Conservation (phyloP, 306 rosid genomes). For the Inga leiocalycina region DNA sequence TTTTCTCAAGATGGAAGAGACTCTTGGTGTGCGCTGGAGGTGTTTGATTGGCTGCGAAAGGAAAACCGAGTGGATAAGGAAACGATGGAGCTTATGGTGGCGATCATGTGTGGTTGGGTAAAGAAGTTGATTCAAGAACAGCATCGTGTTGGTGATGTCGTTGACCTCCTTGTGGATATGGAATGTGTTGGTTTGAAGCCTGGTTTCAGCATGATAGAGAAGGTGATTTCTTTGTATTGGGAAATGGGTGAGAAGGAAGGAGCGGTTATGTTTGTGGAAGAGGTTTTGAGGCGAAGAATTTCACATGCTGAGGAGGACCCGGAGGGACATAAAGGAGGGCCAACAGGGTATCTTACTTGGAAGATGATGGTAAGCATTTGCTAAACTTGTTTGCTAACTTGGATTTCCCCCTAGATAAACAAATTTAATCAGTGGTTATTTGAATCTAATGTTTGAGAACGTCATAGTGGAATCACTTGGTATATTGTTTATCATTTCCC, state of each 20-base stretch:
- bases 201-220: constrained; percentile 90
- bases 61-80: constrained; percentile 94
- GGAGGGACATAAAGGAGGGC: constrained; percentile 82
- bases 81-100: constrained; percentile 97
- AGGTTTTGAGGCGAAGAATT: constrained; percentile 74
- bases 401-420: background rate
- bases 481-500: constrained; percentile 17
- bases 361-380: constrained; percentile 83
- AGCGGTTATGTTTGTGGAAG: constrained; percentile 71
- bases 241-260: constrained; percentile 84
- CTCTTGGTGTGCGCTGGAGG: constrained; percentile 98
- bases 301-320: constrained; percentile 46
- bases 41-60: constrained; percentile 94
- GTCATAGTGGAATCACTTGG: background rate
- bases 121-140: constrained; percentile 76
- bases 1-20: constrained; percentile 97
- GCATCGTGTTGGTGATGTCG: constrained; percentile 70
- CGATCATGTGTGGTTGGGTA: constrained; percentile 91
- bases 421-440: constrained; percentile 11
- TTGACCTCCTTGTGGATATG: constrained; percentile 95
- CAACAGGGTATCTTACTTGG: constrained; percentile 98
- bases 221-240: constrained; percentile 94
- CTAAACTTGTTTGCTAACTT: background rate
- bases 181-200: constrained; percentile 95
- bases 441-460: constrained; percentile 10